A percentile compares a stretch with the other conserved stretches of the same genome.
Evolutionary conservation across 129 eudicot genomes (phyloP).

Genomic region (Artemisia annua): DNA sequence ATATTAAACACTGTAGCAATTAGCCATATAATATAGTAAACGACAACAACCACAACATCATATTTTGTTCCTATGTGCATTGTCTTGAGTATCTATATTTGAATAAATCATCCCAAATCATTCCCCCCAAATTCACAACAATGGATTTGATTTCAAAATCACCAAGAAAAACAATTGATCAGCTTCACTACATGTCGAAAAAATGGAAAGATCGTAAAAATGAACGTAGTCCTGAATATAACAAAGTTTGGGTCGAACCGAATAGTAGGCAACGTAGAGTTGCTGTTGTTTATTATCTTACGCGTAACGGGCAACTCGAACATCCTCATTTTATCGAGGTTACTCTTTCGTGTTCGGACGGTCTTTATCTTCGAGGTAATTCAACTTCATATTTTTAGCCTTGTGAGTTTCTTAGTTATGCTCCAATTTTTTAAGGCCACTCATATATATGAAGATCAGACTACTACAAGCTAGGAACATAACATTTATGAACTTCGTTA

Average conservation of each 20-base stretch:
- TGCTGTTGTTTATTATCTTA: conserved; percentile 73
- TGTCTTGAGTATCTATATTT: conserved; percentile 55
- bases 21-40: conserved; percentile 8
- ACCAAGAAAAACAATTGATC: conserved; percentile 1
- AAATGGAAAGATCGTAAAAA: conserved; percentile 32
- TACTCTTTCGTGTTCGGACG: conserved; percentile 60
- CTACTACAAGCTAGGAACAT: too few relatives aligned
- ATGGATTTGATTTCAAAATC: conserved; percentile 22
- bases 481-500: too few relatives aligned
- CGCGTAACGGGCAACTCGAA: conserved; percentile 79
- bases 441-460: too few relatives aligned
- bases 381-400: neutral
- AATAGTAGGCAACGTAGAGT: conserved; percentile 35
- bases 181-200: conserved; percentile 23
- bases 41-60: conserved; percentile 35
- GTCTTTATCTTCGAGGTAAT: conserved; percentile 71
- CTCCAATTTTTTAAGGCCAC: too few relatives aligned
- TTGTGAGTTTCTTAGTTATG: too few relatives aligned
- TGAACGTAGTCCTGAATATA: conserved; percentile 58
- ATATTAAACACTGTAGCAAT: neutral
- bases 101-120: conserved; percentile 34
- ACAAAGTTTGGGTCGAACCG: conserved; percentile 65
- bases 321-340: conserved; percentile 94
- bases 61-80: conserved; percentile 39
- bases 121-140: conserved; percentile 19